Evolutionary conservation across 257 asterid genomes (phyloP), one percentile per base, ranked within the genome.

Genomic region (Penstemon davidsonii): DNA sequence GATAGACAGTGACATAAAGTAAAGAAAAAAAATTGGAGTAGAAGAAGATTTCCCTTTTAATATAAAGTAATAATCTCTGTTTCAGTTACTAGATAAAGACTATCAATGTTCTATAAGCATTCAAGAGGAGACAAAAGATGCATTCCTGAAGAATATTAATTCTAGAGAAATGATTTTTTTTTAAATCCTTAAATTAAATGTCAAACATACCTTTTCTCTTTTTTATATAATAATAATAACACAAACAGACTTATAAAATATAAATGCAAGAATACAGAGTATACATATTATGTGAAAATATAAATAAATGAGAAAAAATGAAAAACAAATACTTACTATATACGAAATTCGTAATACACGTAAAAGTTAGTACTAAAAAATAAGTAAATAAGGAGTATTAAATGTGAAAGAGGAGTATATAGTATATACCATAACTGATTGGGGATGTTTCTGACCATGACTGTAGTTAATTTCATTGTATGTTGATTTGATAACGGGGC

Each of bases 361-460:
- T 8, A 53, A 5, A 66, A 18, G 7, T 6, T 3, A 3, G 59
- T 3, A 53, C 19, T 19, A 6, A 39, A 13, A 60, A 39, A 18
- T 13, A 5, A 46, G 6, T n/a, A 9, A 11, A 9, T 33, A 64
- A 64, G 5, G 5, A 3, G 45, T 7, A 18, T 25, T 7, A 19
- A 8, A 43, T 36, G 11, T 6, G 4, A 36, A 7, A 54, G 5
- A 4, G 12, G 12, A 52, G 55, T 0, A 7, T 49, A 6, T 7
- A 42, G 5, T 42, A 44, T 4, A 8, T 47, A 79, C 87, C 87
- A 68, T 40, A 82, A 9, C 18, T 55, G 55, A 49, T 79, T 82
- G 2, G 87, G 87, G 0, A 79, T 66, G 51, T 79, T 74, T 9
- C 64, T 77, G 3, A 79, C 72, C 85, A 79, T 79, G 0, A 82